These are phyloP conservation scores for Coleophoma eucalyptorum DNA, from an alignment of 2,329 filamentous ascomycete genomes.

Conservation along the genomic window DNA sequence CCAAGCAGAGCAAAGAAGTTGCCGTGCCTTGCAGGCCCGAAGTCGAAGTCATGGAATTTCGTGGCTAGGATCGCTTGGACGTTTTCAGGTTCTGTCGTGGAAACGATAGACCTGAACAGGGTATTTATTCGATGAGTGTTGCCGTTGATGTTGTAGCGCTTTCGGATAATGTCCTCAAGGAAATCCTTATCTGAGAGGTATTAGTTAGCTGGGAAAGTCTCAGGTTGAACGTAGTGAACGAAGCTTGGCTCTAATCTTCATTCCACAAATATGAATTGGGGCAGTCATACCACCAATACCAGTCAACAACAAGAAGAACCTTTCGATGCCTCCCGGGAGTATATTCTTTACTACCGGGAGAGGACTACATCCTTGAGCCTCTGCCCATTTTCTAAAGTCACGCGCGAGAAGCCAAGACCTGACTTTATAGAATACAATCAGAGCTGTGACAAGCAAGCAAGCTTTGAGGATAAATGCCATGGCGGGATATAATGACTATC, in stretches of 20 bases:
- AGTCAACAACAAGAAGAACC: neutral
- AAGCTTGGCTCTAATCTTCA: too few relatives aligned
- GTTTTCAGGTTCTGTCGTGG: constrained; percentile 34
- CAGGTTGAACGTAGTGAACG: neutral
- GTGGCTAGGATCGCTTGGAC: constrained; percentile 28
- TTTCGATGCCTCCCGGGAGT: neutral
- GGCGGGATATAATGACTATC: too few relatives aligned
- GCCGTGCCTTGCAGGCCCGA: constrained; percentile 26
- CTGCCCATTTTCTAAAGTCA: neutral
- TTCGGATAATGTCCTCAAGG: constrained; percentile 16
- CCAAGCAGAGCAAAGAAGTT: constrained; percentile 28
- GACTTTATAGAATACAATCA: neutral
- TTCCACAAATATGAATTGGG: neutral
- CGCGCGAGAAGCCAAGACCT: neutral
- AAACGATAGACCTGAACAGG: constrained; percentile 31
- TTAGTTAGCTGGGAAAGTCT: constrained; percentile 1
- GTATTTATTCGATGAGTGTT: constrained; percentile 10
- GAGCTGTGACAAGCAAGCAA: neutral
- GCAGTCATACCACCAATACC: neutral
- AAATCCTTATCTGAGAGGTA: constrained; percentile 12
- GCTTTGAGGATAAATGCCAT: too few relatives aligned
- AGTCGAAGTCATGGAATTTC: constrained; percentile 28
- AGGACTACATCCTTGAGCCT: neutral
- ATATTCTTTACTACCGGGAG: neutral
- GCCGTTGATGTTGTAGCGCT: constrained; percentile 7